phyloP scores from a whole-genome alignment of 345 rosid species.

The Citropsis articulata region DNA sequence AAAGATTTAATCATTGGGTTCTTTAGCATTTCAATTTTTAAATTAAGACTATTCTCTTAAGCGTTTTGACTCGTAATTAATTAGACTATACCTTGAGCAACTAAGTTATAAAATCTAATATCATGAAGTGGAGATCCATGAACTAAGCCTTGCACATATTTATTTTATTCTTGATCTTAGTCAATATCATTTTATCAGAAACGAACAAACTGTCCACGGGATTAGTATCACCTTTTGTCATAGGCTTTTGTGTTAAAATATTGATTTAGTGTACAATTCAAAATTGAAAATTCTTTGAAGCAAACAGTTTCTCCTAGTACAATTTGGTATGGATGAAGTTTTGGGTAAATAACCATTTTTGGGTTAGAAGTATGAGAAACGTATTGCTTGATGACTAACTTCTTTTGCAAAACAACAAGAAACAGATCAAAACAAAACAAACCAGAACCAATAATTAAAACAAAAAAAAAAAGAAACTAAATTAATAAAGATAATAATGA shows the following conservation, averaged over 20 bases:
- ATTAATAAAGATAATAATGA: neutral
- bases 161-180: neutral
- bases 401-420: neutral
- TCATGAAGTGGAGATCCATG: constrained; percentile 12
- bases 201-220: neutral
- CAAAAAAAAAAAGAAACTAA: neutral
- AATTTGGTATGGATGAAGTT: neutral
- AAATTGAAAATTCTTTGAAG: neutral
- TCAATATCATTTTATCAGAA: neutral
- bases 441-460: neutral
- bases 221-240: neutral
- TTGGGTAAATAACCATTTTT: neutral
- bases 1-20: constrained; percentile 5
- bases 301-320: neutral
- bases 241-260: neutral
- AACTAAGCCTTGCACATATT: neutral
- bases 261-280: neutral
- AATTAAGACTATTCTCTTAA: neutral
- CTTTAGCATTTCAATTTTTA: neutral
- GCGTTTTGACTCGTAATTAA: neutral
- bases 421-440: neutral
- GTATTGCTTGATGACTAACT: neutral
- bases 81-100: neutral
- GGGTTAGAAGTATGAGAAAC: neutral
- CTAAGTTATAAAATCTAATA: neutral